These are phyloP conservation scores for Sugiyamaella novakii DNA, from an alignment of 1,139 yeast species.

Conservation along the genomic window DNA sequence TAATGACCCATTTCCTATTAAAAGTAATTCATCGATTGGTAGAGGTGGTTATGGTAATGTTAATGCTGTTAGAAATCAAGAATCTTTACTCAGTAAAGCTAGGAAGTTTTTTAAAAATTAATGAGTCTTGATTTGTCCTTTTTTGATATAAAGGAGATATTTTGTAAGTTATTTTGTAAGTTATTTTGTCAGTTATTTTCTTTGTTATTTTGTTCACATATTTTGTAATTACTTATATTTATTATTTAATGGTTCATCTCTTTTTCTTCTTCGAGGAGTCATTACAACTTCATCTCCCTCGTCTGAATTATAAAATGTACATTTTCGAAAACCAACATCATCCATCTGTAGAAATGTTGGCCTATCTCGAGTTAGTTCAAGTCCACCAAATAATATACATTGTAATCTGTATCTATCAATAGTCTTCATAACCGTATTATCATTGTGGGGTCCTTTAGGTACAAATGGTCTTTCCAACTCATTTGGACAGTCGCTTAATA, in stretches of 20 bases:
- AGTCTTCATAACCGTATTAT: background rate
- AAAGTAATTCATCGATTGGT: constrained; percentile 40
- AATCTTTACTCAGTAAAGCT: constrained; percentile 28
- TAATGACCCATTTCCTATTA: constrained; percentile 30
- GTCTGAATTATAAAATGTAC: background rate
- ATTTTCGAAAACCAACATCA: background rate
- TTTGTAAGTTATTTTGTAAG: too few relatives aligned
- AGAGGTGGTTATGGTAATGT: constrained; percentile 47
- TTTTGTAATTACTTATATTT: background rate
- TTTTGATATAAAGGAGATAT: too few relatives aligned
- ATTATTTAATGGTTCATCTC: constrained; percentile 1
- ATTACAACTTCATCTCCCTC: constrained; percentile 14
- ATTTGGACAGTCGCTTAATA: constrained; percentile 5
- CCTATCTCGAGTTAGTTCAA: background rate
- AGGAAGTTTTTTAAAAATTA: constrained; percentile 28
- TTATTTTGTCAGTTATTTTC: background rate
- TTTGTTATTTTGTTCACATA: constrained; percentile 1
- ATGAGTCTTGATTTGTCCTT: constrained; percentile 1
- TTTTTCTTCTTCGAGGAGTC: background rate
- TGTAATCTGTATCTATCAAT: constrained; percentile 4
- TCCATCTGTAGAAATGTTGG: background rate
- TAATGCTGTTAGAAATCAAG: constrained; percentile 29
- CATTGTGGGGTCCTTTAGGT: background rate
- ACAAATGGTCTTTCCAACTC: background rate
- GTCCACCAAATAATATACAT: background rate